Evolutionary conservation across 179 eudicot species (phyloP), one percentile per base, ranked within the genome.

Genomic region (Patellifolia procumbens): DNA sequence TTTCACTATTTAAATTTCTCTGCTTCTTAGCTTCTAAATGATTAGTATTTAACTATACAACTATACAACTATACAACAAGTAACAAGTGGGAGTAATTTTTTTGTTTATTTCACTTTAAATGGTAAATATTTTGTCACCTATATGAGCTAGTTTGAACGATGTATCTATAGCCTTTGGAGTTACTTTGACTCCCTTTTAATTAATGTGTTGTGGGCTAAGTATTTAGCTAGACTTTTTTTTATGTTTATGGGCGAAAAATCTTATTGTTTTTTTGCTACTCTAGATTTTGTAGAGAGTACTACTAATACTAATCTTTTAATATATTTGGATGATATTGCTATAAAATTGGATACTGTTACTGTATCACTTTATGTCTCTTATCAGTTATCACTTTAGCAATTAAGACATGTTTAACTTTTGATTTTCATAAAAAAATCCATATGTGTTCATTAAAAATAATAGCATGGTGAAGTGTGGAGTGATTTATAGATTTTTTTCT

Each of bases 81-180:
- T 55, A 52, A 22, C 77, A 48, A 68, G 26, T 70, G 8, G 73
- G 58, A 48, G 32, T 48, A 24, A 10, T 29, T 31, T 48, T 60
- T 15, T 56, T 11, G 42, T 29, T n/a, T 26, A 45, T 13, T 16
- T 70, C 7, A 37, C 59, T 46, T 5, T 45, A 60, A 20, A 46
- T 24, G 56, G 79, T 77, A n/a, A 22, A 49, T 20, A 48, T 11
- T 59, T 70, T 70, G 80, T 77, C 70, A 24, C 31, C 13, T 69
- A 49, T 28, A 46, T 32, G 6, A 28, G 8, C 16, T 56, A 24
- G 7, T 34, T 59, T 58, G 35, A 43, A 70, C 34, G 26, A 34
- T 63, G 68, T 31, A n/a, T 16, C 10, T 70, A 10, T 73, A 31
- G 43, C 59, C 76, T 73, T 42, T 60, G 34, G 76, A 58, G 76